phyloP scores from a whole-genome alignment of 208 protist genomes.

The Trypanosoma platydactyli region DNA sequence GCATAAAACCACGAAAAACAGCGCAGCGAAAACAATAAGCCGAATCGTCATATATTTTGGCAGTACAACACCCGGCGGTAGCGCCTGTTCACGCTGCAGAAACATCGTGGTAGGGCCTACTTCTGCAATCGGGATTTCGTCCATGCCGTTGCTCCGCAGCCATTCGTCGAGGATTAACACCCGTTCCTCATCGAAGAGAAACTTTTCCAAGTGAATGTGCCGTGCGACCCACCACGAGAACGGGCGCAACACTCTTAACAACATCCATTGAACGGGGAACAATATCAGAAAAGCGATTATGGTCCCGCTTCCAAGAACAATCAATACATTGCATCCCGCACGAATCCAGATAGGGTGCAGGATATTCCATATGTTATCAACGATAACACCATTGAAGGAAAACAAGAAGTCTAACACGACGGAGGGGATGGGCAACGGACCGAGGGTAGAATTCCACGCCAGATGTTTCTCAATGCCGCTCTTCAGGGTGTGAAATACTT shows the following conservation, averaged over 20 bases:
- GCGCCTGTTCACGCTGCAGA: slow-evolving; percentile 39
- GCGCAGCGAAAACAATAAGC: slow-evolving; percentile 44
- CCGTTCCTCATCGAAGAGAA: slow-evolving; percentile 63
- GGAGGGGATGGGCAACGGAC: no score
- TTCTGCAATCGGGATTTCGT: slow-evolving; percentile 42
- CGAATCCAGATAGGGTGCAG: neutral
- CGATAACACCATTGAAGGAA: neutral
- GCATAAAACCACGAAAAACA: slow-evolving; percentile 43
- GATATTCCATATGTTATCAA: neutral
- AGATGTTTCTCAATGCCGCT: no score
- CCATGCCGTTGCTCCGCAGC: slow-evolving; percentile 32
- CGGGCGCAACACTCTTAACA: slow-evolving; percentile 47
- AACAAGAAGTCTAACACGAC: no score
- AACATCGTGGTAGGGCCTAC: slow-evolving; percentile 34
- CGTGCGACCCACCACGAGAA: slow-evolving; percentile 39
- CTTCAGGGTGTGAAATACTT: neutral
- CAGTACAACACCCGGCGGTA: slow-evolving; percentile 26
- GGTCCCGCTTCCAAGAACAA: slow-evolving; percentile 27
- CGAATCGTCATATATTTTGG: slow-evolving; percentile 41
- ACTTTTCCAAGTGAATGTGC: slow-evolving; percentile 53
- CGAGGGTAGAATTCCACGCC: no score
- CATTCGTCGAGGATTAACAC: slow-evolving; percentile 37
- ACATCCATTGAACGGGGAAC: slow-evolving; percentile 47
- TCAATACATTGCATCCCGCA: slow-evolving; percentile 12
- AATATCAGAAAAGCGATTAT: slow-evolving; percentile 24